A percentile compares a stretch with the other conserved stretches of the same genome.
Conservation (phyloP, 2,329 filamentous ascomycete genomes). For the Xenosphaeropsis pyriputrescens region DNA sequence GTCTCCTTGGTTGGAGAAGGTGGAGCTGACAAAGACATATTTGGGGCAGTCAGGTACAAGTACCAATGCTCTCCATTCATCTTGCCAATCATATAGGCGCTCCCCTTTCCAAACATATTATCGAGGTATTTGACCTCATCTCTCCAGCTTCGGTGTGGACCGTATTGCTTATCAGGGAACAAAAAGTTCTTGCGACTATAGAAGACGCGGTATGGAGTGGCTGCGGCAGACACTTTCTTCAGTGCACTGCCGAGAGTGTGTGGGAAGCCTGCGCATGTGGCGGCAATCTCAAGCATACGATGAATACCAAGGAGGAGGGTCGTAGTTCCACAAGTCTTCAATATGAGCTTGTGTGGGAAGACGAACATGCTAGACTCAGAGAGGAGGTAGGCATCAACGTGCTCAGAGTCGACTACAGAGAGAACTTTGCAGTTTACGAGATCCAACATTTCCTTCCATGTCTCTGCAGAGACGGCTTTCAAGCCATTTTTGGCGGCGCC, state of each 20-base stretch:
- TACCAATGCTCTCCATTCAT: constrained; percentile 99
- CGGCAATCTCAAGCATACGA: constrained; percentile 84
- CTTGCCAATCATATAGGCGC: constrained; percentile 98
- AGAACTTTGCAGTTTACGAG: constrained; percentile 97
- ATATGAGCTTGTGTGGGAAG: constrained; percentile 96
- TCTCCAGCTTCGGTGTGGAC: constrained; percentile 93
- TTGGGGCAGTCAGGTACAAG: constrained; percentile 85
- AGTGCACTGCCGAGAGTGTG: constrained; percentile 54
- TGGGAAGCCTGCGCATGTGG: constrained; percentile 76
- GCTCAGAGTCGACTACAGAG: constrained; percentile 82
- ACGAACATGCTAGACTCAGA: constrained; percentile 99
- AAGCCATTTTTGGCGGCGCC: constrained; percentile 61
- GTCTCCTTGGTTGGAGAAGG: constrained; percentile 50
- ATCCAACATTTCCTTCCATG: constrained; percentile 95
- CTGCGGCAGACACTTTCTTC: constrained; percentile 56
- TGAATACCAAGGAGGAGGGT: constrained; percentile 82
- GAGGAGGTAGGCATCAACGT: constrained; percentile 89
- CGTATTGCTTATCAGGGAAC: constrained; percentile 85
- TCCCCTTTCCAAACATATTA: constrained; percentile 79
- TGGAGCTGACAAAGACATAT: constrained; percentile 66
- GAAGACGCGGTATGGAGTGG: constrained; percentile 88
- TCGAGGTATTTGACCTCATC: constrained; percentile 90
- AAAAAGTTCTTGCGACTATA: constrained; percentile 99
- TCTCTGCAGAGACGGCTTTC: constrained; percentile 70
- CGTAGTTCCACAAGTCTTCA: constrained; percentile 97